phyloP scores from a whole-genome alignment of 2,329 filamentous ascomycete species.

The Tolypocladium nubicola region DNA sequence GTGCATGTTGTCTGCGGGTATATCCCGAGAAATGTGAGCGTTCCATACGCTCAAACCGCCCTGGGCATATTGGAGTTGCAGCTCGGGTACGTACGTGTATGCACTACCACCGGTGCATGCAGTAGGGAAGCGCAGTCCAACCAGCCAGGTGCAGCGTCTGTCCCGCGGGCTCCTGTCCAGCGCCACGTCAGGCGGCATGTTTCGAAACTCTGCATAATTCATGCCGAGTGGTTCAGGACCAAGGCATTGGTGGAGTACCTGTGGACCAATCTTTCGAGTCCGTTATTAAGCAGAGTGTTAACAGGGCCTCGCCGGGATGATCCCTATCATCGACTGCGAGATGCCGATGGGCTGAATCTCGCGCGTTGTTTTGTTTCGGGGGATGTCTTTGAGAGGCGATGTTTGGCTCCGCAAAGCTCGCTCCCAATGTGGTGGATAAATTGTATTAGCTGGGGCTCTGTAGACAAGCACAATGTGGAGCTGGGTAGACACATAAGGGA shows the following conservation, averaged over 20 bases:
- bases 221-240: not conserved
- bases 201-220: not conserved
- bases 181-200: not conserved
- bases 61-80: not conserved
- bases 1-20: not conserved
- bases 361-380: not conserved
- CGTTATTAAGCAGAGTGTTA: not conserved
- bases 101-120: not conserved
- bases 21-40: not conserved
- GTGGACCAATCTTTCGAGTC: not conserved
- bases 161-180: not conserved
- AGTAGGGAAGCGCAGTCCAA: not conserved
- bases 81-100: not conserved
- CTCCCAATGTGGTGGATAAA: not conserved
- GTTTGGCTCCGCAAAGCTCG: fast-evolving
- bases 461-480: not conserved
- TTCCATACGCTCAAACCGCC: not conserved
- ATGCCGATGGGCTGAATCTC: not conserved
- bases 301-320: not conserved
- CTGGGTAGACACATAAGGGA: too few species aligned
- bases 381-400: not conserved
- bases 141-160: not conserved
- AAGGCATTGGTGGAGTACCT: not conserved
- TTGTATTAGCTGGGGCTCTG: not conserved
- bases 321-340: not conserved